These are phyloP conservation scores for Candida vartiovaarae DNA, from an alignment of 805 yeast genomes.

Conservation along the genomic window DNA sequence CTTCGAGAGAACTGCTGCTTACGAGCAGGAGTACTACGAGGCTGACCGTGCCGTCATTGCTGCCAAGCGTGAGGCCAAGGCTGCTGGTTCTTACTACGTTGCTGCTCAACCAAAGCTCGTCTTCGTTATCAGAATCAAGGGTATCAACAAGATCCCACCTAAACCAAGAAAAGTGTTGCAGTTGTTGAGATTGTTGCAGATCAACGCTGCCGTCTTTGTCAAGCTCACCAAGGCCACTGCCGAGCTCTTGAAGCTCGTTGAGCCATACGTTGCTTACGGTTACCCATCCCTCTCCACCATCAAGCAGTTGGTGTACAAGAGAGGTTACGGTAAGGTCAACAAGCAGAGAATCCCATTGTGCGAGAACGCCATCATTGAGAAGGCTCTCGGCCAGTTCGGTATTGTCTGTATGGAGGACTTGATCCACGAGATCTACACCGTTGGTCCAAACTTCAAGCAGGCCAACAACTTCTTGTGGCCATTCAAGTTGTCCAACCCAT, in stretches of 20 bases:
- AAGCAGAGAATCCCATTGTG: conserved; percentile 89
- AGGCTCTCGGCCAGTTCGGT: conserved; percentile 86
- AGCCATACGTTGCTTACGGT: conserved; percentile 96
- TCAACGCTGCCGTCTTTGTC: conserved; percentile 92
- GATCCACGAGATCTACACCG: conserved; percentile 93
- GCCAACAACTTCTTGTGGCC: conserved; percentile 98
- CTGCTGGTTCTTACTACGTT: conserved; percentile 89
- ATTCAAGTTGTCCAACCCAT: conserved; percentile 93
- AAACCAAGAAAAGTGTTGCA: conserved; percentile 98
- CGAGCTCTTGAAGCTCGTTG: conserved; percentile 88
- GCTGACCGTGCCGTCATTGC: conserved; percentile 82
- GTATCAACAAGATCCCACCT: conserved; percentile 97
- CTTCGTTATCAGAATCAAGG: conserved; percentile 97
- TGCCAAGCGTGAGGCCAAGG: conserved; percentile 92
- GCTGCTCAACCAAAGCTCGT: conserved; percentile 93
- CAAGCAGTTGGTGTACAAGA: conserved; percentile 92
- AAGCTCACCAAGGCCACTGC: conserved; percentile 93
- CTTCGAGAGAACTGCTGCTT: conserved; percentile 93
- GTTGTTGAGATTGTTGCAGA: conserved; percentile 87
- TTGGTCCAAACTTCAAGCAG: conserved; percentile 98
- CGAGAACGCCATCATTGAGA: conserved; percentile 86
- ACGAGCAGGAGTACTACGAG: conserved; percentile 89
- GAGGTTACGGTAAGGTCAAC: conserved; percentile 97
- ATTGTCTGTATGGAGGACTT: conserved; percentile 86
- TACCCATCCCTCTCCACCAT: conserved; percentile 90